Evolutionary conservation across 345 rosid species (phyloP).

Genomic region (Sapria himalayana): DNA sequence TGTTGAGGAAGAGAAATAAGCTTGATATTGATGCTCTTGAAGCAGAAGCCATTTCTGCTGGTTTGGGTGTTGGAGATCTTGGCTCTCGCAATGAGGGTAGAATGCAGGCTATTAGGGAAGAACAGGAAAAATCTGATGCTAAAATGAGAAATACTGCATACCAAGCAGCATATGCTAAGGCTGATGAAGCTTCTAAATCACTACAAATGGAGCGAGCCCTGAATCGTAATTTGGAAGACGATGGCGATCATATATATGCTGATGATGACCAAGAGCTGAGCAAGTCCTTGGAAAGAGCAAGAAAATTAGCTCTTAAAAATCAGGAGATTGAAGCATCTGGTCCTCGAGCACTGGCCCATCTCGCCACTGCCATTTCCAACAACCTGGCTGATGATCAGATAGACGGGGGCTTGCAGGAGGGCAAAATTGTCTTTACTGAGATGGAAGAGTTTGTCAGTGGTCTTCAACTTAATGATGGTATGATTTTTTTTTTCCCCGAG

Average conservation of each 20-base stretch:
- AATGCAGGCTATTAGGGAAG: conserved; percentile 65
- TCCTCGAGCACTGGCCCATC: conserved; percentile 56
- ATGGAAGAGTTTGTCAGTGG: conserved; percentile 92
- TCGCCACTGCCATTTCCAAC: conserved; percentile 23
- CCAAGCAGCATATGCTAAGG: conserved; percentile 56
- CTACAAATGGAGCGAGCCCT: conserved; percentile 41
- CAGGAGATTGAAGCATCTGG: conserved; percentile 38
- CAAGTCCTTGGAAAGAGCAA: conserved; percentile 60
- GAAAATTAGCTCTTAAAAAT: conserved; percentile 64
- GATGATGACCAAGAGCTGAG: conserved; percentile 69
- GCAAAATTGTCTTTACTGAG: conserved; percentile 72
- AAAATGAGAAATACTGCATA: conserved; percentile 65
- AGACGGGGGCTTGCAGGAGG: conserved; percentile 47
- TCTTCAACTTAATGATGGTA: conserved; percentile 70
- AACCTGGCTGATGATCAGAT: conserved; percentile 22
- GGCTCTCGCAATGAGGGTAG: conserved; percentile 73
- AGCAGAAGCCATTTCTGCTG: conserved; percentile 72
- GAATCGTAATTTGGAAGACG: conserved; percentile 30
- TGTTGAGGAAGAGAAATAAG: conserved; percentile 69
- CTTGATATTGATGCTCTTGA: conserved; percentile 73
- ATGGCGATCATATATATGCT: conserved; percentile 31
- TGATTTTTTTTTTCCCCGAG: conserved; percentile 1
- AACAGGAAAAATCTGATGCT: conserved; percentile 53
- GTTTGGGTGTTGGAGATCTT: conserved; percentile 73
- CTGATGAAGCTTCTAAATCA: conserved; percentile 71